Percentiles rank a stretch among this genome's conserved stretches.
These are phyloP conservation scores for Phytophthora chlamydospora DNA, from an alignment of 352 stramenopile species.

Conservation along the genomic window DNA sequence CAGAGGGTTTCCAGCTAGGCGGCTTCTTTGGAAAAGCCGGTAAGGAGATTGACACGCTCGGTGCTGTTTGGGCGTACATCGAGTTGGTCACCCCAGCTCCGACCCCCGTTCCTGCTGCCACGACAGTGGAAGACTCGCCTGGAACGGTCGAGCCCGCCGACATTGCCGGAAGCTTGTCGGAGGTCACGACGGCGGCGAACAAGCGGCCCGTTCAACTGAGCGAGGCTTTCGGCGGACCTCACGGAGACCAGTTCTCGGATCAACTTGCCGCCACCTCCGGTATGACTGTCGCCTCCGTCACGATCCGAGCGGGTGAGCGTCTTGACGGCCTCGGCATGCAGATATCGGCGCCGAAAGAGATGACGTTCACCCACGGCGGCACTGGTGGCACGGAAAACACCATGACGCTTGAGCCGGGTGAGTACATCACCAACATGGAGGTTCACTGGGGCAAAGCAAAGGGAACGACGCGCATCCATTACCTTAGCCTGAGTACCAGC, in stretches of 20 bases:
- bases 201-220: constrained; percentile 35
- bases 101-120: constrained; percentile 16
- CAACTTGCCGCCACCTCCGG: constrained; percentile 28
- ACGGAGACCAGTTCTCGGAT: constrained; percentile 50
- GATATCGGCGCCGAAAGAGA: constrained; percentile 18
- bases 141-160: constrained; percentile 19
- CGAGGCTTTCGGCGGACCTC: constrained; percentile 44
- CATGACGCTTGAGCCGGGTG: constrained; percentile 10
- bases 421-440: constrained; percentile 27
- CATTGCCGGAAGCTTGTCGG: constrained; percentile 28
- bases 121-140: constrained; percentile 17
- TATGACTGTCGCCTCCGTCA: constrained; percentile 32
- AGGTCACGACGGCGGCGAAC: constrained; percentile 18
- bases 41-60: constrained; percentile 27
- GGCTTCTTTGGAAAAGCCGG: constrained; percentile 23
- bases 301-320: constrained; percentile 32
- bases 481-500: constrained; percentile 18
- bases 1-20: constrained; percentile 28
- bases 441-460: constrained; percentile 14
- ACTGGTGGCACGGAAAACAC: constrained; percentile 22
- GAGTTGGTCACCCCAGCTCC: constrained; percentile 25
- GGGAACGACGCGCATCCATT: constrained; percentile 19
- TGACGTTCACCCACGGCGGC: constrained; percentile 28
- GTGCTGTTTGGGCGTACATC: constrained; percentile 30
- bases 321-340: constrained; percentile 19